Evolutionary conservation across 306 rosid species (phyloP), one percentile per base, ranked within the genome.

Genomic region (Glycyrrhiza uralensis): DNA sequence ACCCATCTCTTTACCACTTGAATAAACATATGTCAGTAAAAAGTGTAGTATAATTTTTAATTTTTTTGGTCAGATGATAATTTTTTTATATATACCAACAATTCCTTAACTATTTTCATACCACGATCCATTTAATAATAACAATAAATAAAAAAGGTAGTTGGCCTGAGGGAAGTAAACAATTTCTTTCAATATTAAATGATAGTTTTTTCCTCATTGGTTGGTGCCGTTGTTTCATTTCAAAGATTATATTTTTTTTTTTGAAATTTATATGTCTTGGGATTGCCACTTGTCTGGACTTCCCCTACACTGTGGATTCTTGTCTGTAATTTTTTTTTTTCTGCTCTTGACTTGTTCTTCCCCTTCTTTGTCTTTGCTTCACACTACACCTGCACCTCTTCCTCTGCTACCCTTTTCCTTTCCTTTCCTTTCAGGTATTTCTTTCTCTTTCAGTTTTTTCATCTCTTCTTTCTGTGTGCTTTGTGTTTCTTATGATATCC

Each of bases 181-280:
- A 61, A 60, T 55, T 74, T 62, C 35, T 52, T 42, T 78, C 42
- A 62, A 39, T 56, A 14, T 6, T 50, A 51, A 74, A 65, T 65
- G 54, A 4, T 65, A 65, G n/a, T 24, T 28, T 20, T 75, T 82
- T 75, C 57, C 46, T 60, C 60, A 79, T 84, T 88, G 87, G 96
- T 87, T 85, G 97, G 92, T 89, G 71, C 82, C 79, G 65, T 66
- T 85, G 94, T 84, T 90, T 86, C 96, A 84, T 84, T 90, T 86
- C 96, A 84, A 90, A 87, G 83, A 90, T 86, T 85, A 80, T n/a
- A n/a, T n/a, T n/a, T n/a, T n/a, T n/a, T n/a, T n/a, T 81, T 80
- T 78, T 46, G 26, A 64, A 76, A 82, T 77, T 12, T 78, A 77
- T 83, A 83, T 91, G 81, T 83, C 91, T 89, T 69, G 88, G 90